A percentile compares a stretch with the other conserved stretches of the same genome.
phyloP scores from a whole-genome alignment of 805 yeast species.

The Cyberlindnera mississippiensis region DNA sequence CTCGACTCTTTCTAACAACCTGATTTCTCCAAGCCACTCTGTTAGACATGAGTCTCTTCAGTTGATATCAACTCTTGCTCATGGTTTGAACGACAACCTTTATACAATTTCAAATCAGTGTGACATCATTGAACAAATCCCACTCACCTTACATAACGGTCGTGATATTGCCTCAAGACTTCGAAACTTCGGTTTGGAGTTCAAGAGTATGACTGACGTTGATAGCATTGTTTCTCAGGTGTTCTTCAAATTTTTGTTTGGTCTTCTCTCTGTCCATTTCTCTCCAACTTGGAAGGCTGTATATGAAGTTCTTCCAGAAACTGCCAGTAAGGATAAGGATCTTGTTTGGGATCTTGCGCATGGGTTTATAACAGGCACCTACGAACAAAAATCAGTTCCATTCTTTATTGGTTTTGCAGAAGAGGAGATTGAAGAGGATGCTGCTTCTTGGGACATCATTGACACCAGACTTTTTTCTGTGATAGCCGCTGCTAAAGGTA shows the following conservation, averaged over 20 bases:
- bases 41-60: slow-evolving; percentile 49
- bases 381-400: neutral
- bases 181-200: slow-evolving; percentile 51
- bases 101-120: slow-evolving; percentile 47
- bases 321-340: slow-evolving; percentile 39
- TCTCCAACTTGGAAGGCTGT: slow-evolving; percentile 86
- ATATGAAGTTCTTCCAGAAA: slow-evolving; percentile 49
- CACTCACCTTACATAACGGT: slow-evolving; percentile 61
- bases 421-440: slow-evolving; percentile 11
- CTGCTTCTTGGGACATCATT: slow-evolving; percentile 18
- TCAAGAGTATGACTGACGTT: slow-evolving; percentile 28
- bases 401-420: slow-evolving; percentile 13
- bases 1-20: slow-evolving; percentile 31
- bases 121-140: slow-evolving; percentile 64
- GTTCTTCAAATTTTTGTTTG: slow-evolving; percentile 53
- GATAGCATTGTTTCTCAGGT: slow-evolving; percentile 26
- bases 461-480: slow-evolving; percentile 18
- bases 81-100: slow-evolving; percentile 28
- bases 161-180: slow-evolving; percentile 72
- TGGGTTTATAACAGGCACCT: slow-evolving; percentile 29
- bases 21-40: slow-evolving; percentile 46
- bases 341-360: slow-evolving; percentile 54
- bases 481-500: slow-evolving; percentile 8
- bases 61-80: slow-evolving; percentile 34
- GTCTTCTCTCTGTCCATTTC: slow-evolving; percentile 68